Evolutionary conservation across 352 stramenopile genomes (phyloP).

Genomic region (Aphanomyces astaci): DNA sequence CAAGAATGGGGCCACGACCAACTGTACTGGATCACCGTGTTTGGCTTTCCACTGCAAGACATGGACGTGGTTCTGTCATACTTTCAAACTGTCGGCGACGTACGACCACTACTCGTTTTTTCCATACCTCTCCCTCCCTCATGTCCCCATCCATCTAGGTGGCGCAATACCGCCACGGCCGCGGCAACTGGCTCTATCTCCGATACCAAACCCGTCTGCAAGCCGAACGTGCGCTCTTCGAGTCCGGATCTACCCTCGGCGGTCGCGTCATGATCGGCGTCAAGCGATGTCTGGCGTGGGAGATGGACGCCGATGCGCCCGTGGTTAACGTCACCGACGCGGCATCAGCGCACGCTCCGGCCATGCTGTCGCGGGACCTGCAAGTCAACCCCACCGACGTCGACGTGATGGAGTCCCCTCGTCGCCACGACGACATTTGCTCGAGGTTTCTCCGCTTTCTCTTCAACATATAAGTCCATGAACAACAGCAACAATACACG

Average conservation of each 20-base stretch:
- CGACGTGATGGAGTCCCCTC: constrained; percentile 76
- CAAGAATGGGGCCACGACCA: constrained; percentile 73
- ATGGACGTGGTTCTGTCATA: constrained; percentile 62
- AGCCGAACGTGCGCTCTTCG: constrained; percentile 69
- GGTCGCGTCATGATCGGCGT: constrained; percentile 74
- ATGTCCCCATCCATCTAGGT: constrained; percentile 25
- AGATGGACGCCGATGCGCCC: constrained; percentile 54
- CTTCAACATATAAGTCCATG: constrained; percentile 65
- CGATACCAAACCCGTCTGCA: constrained; percentile 72
- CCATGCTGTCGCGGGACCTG: constrained; percentile 31
- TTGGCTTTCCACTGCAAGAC: constrained; percentile 55
- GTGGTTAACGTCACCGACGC: constrained; percentile 46
- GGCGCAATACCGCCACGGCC: constrained; percentile 48
- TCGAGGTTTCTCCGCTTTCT: constrained; percentile 71
- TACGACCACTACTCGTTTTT: neutral
- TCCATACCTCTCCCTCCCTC: neutral
- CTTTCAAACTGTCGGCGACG: constrained; percentile 64
- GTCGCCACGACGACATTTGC: constrained; percentile 65
- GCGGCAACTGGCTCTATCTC: constrained; percentile 72
- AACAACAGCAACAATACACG: too few species aligned
- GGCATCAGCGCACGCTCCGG: constrained; percentile 33
- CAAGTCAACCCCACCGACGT: constrained; percentile 66
- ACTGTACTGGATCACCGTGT: constrained; percentile 80
- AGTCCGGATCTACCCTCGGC: constrained; percentile 51
- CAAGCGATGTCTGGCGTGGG: constrained; percentile 65